These are phyloP conservation scores for Magnusiomyces starmeri DNA, from an alignment of 1,139 yeast genomes.

Conservation along the genomic window DNA sequence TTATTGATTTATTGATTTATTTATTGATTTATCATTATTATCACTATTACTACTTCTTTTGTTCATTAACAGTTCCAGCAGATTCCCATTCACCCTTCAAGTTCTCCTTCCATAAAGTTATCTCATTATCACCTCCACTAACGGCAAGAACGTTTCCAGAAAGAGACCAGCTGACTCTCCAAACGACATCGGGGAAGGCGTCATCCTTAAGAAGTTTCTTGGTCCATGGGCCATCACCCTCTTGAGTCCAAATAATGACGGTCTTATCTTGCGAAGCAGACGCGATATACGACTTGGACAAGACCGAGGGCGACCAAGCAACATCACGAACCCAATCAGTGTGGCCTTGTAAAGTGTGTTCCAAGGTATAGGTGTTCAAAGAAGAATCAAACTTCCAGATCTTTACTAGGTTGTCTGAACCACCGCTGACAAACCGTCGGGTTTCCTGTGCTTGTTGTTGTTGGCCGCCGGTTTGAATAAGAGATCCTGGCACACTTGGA, in stretches of 20 bases:
- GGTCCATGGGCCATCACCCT: constrained; percentile 68
- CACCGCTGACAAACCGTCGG: constrained; percentile 82
- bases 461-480: constrained; percentile 28
- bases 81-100: constrained; percentile 92
- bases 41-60: no score
- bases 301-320: constrained; percentile 91
- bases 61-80: constrained; percentile 90
- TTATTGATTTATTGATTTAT: no score
- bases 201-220: constrained; percentile 61
- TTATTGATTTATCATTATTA: no score
- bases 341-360: constrained; percentile 79
- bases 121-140: constrained; percentile 93
- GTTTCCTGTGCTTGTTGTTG: constrained; percentile 35
- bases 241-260: constrained; percentile 89
- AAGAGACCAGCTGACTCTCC: constrained; percentile 98
- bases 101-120: constrained; percentile 94
- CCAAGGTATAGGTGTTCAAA: constrained; percentile 56
- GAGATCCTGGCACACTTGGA: constrained; percentile 36
- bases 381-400: constrained; percentile 72
- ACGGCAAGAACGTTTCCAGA: constrained; percentile 94
- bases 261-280: constrained; percentile 96
- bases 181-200: constrained; percentile 90
- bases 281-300: constrained; percentile 87
- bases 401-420: constrained; percentile 88
- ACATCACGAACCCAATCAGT: constrained; percentile 98